Base-by-base conservation (phyloP, 176 grass and related monocot species). In the Bothriochloa decipiens region DNA sequence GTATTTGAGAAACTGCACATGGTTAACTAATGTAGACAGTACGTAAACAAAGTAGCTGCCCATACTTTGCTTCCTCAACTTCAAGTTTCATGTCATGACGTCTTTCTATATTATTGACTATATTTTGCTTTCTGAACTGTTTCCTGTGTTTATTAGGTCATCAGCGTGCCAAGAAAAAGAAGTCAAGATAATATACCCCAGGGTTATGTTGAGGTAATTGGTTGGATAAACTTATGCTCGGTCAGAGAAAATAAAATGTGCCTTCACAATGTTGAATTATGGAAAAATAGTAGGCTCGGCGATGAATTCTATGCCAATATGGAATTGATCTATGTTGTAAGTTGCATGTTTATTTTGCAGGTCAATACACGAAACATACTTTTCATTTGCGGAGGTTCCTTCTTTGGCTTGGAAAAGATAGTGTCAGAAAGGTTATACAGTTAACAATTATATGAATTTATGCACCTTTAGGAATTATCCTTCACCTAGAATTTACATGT, bases 361-460 rank as follows among this genome's bases (percentile, higher is more conserved):
- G 86, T 95, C 40, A 76, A 92, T 88, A 92, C 90, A 17, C 88
- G 85, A 77, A 87, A 90, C 50, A 92, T 95, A 74, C 93, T 95
- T 70, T 95, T 95, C 46, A 92, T 95, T 74, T 95, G 93, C 86
- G 93, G 93, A 68, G 93, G 93, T 81, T 76, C 93, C 50, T 95
- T 95, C 81, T 74, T 82, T 72, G 90, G 85, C 71, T 83, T 92
- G 82, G 93, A 76, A 40, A 95, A 92, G 83, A 88, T 89, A 74
- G 70, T 95, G 45, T 88, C 80, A 70, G 88, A 88, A 90, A 95
- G 88, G 93, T 92, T 49, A 67, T 61, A 27, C 18, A 40, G 63
- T 81, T 81, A 26, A 8, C 28, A 16, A 26, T 81, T 29, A 75
- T 33, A 57, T 7, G 18, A 73, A 49, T 55, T 42, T 85, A 7